Evolutionary conservation across 139 green algal genomes (phyloP), one percentile per base, ranked within the genome.

Genomic region (Asterochloris erici): DNA sequence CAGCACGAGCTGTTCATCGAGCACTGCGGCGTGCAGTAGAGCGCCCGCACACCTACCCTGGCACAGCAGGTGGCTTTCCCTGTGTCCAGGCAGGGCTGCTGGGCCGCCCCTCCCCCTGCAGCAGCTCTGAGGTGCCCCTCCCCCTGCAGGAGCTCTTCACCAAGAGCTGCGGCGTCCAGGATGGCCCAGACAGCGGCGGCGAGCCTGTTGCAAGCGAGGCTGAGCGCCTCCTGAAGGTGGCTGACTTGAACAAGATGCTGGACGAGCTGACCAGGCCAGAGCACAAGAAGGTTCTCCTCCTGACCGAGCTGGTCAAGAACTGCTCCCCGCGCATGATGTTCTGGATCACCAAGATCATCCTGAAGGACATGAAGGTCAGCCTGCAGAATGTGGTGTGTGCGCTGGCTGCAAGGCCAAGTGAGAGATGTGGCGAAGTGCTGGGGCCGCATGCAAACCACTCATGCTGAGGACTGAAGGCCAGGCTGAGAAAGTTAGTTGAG

Each of bases 321-420:
- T 88, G 86, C 63, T 91, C 88, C 14, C 77, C 91, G 0, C 47
- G 24, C 10, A 87, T 94, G 85, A 93, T 96, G 85, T 87, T 87
- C 17, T 96, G 90, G 91, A 84, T 97, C 28, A 68, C 89, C 17
- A 71, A 85, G 61, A 92, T 97, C 73, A 91, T 97, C 19, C 81
- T 97, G 28, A 90, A 90, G 69, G 89, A 93, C 60, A 71, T 93
- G 12, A 94, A 94, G 90, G 84, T 91, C 14, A 21, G 16, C 29
- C 15, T 54, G 38, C 13, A 11, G 9, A 70, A 9, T 21, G 19
- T 71, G 17, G 19, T 26, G 21, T 71, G 19, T 71, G 17, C 19
- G 21, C 17, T 71, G 19, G 21, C 21, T 26, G 19, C 66, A 71
- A 26, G 66, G 21, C 19, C 66, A 71, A 23, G 21, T 21, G 19